A percentile compares a stretch with the other conserved stretches of the same genome.
These are phyloP conservation scores for Thielaviopsis musarum DNA, from an alignment of 2,329 filamentous ascomycete genomes.

Conservation along the genomic window DNA sequence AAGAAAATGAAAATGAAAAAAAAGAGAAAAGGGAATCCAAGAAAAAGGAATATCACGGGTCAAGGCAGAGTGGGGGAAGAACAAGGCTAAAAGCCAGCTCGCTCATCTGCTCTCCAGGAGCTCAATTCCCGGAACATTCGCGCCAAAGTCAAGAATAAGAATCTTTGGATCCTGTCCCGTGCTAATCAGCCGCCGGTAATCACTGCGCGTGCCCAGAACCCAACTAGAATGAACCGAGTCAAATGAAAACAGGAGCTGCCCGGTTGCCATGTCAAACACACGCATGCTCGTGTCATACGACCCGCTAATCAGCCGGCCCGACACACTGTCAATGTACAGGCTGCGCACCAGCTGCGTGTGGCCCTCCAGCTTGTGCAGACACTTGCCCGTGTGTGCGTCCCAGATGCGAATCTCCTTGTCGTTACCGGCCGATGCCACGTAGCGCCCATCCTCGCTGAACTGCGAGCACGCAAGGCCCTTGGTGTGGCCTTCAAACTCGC, in stretches of 20 bases:
- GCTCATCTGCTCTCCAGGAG: conserved; percentile 32
- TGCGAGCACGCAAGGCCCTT: conserved; percentile 91
- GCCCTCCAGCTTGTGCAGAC: conserved; percentile 63
- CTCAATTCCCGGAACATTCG: conserved; percentile 37
- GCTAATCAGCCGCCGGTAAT: conserved; percentile 86
- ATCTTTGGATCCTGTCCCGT: conserved; percentile 90
- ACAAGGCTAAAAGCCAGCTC: too few species aligned
- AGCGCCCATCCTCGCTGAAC: conserved; percentile 87
- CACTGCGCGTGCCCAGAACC: conserved; percentile 90
- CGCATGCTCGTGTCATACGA: conserved; percentile 94
- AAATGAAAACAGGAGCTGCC: conserved; percentile 63
- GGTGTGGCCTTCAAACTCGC: conserved; percentile 78
- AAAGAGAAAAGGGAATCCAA: background rate
- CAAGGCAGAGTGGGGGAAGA: too few species aligned
- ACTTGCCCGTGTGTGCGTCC: conserved; percentile 78
- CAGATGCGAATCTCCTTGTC: conserved; percentile 93
- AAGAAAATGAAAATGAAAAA: background rate
- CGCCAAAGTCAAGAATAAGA: conserved; percentile 82
- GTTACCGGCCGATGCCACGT: conserved; percentile 85
- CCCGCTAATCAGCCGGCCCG: conserved; percentile 73
- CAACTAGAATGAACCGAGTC: conserved; percentile 93
- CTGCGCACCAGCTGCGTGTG: conserved; percentile 79
- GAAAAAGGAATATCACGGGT: background rate
- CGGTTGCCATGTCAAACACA: conserved; percentile 75
- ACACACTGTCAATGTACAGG: conserved; percentile 75